These are phyloP conservation scores for Tremella yokohamensis DNA, from an alignment of 768 basidiomycete species.

Conservation along the genomic window DNA sequence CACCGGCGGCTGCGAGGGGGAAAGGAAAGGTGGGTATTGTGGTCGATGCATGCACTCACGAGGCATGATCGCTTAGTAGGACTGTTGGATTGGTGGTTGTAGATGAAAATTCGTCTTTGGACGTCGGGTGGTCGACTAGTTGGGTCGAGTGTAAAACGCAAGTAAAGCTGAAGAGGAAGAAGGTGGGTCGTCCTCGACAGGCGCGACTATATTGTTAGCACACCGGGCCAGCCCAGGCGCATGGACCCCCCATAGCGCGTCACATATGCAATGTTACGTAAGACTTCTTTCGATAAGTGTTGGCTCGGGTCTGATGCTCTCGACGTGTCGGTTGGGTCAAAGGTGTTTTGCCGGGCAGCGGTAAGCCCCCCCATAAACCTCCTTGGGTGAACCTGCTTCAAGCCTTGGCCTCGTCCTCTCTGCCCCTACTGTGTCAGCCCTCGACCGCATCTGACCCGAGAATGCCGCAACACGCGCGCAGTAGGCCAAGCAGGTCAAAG, in stretches of 20 bases:
- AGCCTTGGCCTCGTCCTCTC: conserved; percentile 4
- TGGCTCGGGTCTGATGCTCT: too few species aligned
- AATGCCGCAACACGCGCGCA: too few species aligned
- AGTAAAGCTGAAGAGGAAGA: conserved; percentile 5
- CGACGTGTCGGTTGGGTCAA: too few species aligned
- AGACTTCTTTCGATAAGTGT: too few species aligned
- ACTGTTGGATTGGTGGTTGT: conserved; percentile 9
- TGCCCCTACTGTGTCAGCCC: conserved; percentile 1
- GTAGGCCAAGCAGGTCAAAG: too few species aligned
- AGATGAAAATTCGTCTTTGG: conserved; percentile 9
- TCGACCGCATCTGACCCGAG: neutral
- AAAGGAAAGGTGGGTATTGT: neutral
- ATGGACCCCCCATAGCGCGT: too few species aligned
- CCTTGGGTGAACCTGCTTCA: too few species aligned
- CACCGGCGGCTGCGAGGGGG: too few species aligned
- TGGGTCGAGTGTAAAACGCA: conserved; percentile 8
- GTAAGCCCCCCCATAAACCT: too few species aligned
- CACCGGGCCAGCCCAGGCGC: too few species aligned
- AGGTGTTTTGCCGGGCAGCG: too few species aligned
- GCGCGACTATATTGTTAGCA: conserved; percentile 4
- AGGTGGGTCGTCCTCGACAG: conserved; percentile 12
- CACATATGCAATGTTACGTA: too few species aligned
- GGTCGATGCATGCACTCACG: conserved; percentile 37
- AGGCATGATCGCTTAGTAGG: conserved; percentile 33
- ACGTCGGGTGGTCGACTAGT: neutral